A percentile compares a stretch with the other conserved stretches of the same genome.
phyloP scores from a whole-genome alignment of 768 basidiomycete genomes.

The Lanmaoa pseudosensibilis region DNA sequence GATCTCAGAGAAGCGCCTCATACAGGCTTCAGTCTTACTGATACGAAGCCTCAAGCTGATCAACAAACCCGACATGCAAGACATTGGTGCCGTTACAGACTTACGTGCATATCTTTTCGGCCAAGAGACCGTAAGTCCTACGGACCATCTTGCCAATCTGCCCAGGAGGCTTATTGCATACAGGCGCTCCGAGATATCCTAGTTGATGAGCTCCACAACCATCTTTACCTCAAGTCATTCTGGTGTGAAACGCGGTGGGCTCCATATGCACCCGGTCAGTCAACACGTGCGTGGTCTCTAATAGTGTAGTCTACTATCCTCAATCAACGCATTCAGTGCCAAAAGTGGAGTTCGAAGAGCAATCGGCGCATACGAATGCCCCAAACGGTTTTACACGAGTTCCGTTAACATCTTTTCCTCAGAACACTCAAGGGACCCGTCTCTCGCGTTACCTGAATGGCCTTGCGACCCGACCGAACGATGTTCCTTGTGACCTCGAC shows the following conservation, averaged over 20 bases:
- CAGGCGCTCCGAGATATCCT: slow-evolving; percentile 92
- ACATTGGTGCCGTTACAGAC: slow-evolving; percentile 93
- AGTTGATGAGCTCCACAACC: slow-evolving; percentile 92
- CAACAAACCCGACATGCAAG: slow-evolving; percentile 88
- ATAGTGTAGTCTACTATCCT: slow-evolving; percentile 4
- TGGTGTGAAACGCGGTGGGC: slow-evolving; percentile 95
- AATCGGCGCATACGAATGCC: slow-evolving; percentile 29
- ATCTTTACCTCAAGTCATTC: slow-evolving; percentile 95
- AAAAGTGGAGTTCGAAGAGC: slow-evolving; percentile 63
- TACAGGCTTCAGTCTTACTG: slow-evolving; percentile 85
- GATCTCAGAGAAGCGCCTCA: slow-evolving; percentile 92
- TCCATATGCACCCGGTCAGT: slow-evolving; percentile 78
- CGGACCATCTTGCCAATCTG: not conserved
- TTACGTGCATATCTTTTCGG: slow-evolving; percentile 77
- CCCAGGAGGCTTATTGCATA: slow-evolving; percentile 9
- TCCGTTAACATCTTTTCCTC: slow-evolving; percentile 39
- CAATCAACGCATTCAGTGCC: slow-evolving; percentile 48
- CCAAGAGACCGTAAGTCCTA: slow-evolving; percentile 77
- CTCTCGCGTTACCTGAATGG: slow-evolving; percentile 64
- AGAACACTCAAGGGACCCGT: slow-evolving; percentile 45
- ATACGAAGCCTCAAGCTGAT: slow-evolving; percentile 87
- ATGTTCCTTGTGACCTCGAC: slow-evolving; percentile 68
- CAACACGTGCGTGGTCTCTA: slow-evolving; percentile 52
- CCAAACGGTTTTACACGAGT: slow-evolving; percentile 22
- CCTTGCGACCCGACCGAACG: slow-evolving; percentile 72